These are phyloP conservation scores for Pseudopyrenochaeta lycopersici DNA, from an alignment of 2,329 filamentous ascomycete species.

Conservation along the genomic window DNA sequence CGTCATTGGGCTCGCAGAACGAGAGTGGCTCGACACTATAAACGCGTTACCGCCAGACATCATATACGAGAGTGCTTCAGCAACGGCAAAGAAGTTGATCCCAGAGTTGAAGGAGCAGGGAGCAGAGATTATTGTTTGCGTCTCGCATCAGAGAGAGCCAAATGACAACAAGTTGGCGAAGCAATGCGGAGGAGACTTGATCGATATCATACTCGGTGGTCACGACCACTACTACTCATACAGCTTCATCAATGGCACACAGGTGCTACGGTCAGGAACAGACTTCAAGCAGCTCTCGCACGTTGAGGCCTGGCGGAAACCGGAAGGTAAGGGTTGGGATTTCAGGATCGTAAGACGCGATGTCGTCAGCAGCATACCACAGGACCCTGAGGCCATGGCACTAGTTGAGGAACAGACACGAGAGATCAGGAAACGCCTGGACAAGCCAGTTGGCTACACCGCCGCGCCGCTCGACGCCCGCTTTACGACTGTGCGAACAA, in stretches of 20 bases:
- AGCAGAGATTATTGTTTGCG: constrained; percentile 81
- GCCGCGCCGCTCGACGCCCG: constrained; percentile 83
- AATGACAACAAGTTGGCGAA: constrained; percentile 88
- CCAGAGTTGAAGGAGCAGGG: constrained; percentile 77
- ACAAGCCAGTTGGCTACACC: constrained; percentile 83
- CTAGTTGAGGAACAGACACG: constrained; percentile 76
- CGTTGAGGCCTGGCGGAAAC: constrained; percentile 75
- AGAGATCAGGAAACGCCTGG: constrained; percentile 77
- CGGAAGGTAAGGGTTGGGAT: constrained; percentile 70
- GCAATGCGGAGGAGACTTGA: constrained; percentile 72
- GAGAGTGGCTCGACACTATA: constrained; percentile 89
- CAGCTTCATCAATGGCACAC: constrained; percentile 77
- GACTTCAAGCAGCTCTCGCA: constrained; percentile 95
- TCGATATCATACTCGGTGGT: constrained; percentile 87
- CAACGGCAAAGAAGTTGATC: constrained; percentile 78
- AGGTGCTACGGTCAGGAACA: constrained; percentile 85
- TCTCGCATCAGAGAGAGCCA: constrained; percentile 87
- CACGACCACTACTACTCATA: constrained; percentile 92
- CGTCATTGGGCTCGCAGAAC: constrained; percentile 83
- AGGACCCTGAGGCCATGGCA: constrained; percentile 68
- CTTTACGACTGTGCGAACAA: constrained; percentile 80
- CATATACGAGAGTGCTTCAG: constrained; percentile 80
- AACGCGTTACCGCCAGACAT: constrained; percentile 84
- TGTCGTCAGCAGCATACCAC: constrained; percentile 71
- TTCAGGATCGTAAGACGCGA: constrained; percentile 81